These are phyloP conservation scores for Tylopilus vinaceipallidus DNA, from an alignment of 768 basidiomycete species.

Conservation along the genomic window DNA sequence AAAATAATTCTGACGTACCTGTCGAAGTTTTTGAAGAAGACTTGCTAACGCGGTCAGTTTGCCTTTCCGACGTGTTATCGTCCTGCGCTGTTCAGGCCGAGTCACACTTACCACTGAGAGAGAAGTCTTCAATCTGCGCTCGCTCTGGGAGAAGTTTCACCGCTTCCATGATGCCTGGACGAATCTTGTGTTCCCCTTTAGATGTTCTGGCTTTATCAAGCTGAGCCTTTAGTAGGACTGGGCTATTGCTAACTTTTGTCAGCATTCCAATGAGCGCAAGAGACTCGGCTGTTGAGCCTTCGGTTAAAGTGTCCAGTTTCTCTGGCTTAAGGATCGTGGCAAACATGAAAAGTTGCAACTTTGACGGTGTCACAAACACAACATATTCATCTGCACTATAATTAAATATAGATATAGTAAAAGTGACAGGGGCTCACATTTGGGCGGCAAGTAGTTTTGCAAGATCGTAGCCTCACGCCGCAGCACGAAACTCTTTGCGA, in stretches of 20 bases:
- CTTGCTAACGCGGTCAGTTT: conserved; percentile 69
- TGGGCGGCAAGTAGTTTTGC: conserved; percentile 84
- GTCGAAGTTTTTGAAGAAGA: conserved; percentile 58
- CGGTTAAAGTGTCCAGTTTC: conserved; percentile 64
- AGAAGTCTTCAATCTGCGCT: conserved; percentile 65
- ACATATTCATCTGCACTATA: conserved; percentile 82
- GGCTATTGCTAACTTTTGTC: conserved; percentile 92
- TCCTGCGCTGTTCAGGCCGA: background rate
- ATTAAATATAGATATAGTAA: background rate
- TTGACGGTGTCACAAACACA: conserved; percentile 90
- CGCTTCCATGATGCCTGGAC: conserved; percentile 57
- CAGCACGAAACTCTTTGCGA: conserved; percentile 88
- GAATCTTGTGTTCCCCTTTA: conserved; percentile 40
- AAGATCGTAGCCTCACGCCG: conserved; percentile 84
- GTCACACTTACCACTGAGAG: conserved; percentile 64
- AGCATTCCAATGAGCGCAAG: conserved; percentile 77
- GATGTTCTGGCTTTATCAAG: conserved; percentile 57
- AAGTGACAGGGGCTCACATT: conserved; percentile 55
- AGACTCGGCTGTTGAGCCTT: conserved; percentile 72
- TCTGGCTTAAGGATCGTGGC: conserved; percentile 69
- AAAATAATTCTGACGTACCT: conserved; percentile 37
- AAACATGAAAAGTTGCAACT: conserved; percentile 81
- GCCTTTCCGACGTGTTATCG: conserved; percentile 43
- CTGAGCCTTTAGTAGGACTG: conserved; percentile 80
- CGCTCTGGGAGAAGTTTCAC: conserved; percentile 57